phyloP scores from a whole-genome alignment of 2,329 filamentous ascomycete genomes.

The Sporothrix globosa region DNA sequence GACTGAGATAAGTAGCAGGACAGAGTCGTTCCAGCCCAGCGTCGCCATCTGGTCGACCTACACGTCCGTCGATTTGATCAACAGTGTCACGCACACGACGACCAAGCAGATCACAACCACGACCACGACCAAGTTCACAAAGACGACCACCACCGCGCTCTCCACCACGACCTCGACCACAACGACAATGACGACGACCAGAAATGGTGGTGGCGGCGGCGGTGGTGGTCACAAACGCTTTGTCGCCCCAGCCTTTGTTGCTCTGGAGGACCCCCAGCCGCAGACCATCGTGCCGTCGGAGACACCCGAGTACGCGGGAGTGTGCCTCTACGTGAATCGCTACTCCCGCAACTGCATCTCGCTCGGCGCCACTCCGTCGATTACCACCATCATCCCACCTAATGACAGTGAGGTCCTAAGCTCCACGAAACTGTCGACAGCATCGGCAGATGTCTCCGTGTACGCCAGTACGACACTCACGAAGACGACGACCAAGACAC shows the following conservation, averaged over 20 bases:
- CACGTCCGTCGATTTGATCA: constrained; percentile 25
- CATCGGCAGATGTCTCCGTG: not conserved
- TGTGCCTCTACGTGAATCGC: not conserved
- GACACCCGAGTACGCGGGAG: constrained; percentile 6
- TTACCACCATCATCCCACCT: not conserved
- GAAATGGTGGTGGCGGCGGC: not conserved
- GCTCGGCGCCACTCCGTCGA: not conserved
- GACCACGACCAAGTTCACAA: constrained; percentile 14
- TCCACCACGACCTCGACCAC: constrained; percentile 10
- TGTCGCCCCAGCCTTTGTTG: not conserved
- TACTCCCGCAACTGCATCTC: constrained; percentile 11
- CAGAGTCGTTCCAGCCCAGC: constrained; percentile 25
- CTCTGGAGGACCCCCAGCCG: not conserved
- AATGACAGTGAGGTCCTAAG: not conserved
- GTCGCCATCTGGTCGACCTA: constrained; percentile 27
- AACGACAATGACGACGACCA: not conserved
- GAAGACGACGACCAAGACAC: constrained; percentile 21
- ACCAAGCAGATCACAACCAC: constrained; percentile 23
- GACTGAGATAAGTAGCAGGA: constrained; percentile 18
- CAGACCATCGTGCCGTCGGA: not conserved
- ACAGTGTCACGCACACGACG: constrained; percentile 25
- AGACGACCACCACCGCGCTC: not conserved
- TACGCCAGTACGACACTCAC: constrained; percentile 22
- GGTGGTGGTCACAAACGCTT: not conserved
- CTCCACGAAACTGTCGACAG: constrained; percentile 23